Percentiles rank a stretch among this genome's conserved stretches.
phyloP scores from a whole-genome alignment of 2,329 filamentous ascomycete genomes.

The Simplicillium aogashimaense region DNA sequence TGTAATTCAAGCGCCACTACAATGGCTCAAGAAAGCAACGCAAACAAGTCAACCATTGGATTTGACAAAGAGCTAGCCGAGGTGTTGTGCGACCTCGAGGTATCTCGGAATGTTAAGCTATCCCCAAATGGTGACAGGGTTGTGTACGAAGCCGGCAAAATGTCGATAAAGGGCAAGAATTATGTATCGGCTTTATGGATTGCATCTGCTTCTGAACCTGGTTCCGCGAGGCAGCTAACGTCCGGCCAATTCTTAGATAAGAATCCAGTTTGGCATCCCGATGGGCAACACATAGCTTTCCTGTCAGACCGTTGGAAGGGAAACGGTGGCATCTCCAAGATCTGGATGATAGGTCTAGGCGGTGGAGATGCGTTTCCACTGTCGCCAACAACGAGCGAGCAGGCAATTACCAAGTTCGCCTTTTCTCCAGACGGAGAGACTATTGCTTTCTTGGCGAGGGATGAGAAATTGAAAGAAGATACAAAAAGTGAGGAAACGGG shows the following conservation, averaged over 20 bases:
- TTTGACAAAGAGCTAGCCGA: slow-evolving; percentile 4
- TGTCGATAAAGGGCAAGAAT: slow-evolving; percentile 2
- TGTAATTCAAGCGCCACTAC: too few relatives aligned
- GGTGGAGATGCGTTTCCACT: slow-evolving; percentile 10
- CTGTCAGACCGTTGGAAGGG: slow-evolving; percentile 20
- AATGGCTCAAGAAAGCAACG: too few relatives aligned
- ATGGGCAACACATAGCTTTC: slow-evolving; percentile 22
- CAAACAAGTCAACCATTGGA: too few relatives aligned
- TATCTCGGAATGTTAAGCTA: slow-evolving; percentile 1
- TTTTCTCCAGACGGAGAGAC: slow-evolving; percentile 8
- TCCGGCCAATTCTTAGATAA: slow-evolving; percentile 1
- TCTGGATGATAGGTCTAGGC: slow-evolving; percentile 10
- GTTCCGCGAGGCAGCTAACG: slow-evolving; percentile 4
- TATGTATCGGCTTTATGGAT: slow-evolving; percentile 3
- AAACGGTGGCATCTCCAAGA: slow-evolving; percentile 17
- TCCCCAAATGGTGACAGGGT: slow-evolving; percentile 4
- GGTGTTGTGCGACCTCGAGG: slow-evolving; percentile 2
- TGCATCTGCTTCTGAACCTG: slow-evolving; percentile 1
- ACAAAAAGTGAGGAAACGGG: slow-evolving; percentile 15
- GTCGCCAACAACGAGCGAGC: slow-evolving; percentile 7
- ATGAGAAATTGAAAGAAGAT: slow-evolving; percentile 5
- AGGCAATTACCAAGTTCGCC: slow-evolving; percentile 6
- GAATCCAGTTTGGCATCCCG: slow-evolving; percentile 10
- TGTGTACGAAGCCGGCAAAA: neutral
- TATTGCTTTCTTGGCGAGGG: slow-evolving; percentile 9